These are phyloP conservation scores for Seminavis robusta DNA, from an alignment of 108 stramenopile species.

Conservation along the genomic window DNA sequence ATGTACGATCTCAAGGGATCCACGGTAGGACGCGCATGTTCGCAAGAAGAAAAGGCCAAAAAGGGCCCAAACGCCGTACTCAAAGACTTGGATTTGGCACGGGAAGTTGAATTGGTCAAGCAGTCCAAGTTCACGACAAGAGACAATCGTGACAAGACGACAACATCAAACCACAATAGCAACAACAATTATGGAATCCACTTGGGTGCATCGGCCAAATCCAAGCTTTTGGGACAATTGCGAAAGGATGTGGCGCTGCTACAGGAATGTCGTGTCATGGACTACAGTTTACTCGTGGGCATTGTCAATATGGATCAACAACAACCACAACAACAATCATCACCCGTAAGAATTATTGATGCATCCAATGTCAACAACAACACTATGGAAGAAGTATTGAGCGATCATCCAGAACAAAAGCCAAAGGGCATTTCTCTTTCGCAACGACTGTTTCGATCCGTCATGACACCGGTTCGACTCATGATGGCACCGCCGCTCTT, in stretches of 20 bases:
- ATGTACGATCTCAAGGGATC: conserved; percentile 88
- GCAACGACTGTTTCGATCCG: neutral
- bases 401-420: neutral
- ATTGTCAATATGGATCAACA: conserved; percentile 49
- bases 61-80: conserved; percentile 72
- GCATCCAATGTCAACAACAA: neutral
- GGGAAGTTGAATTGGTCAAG: conserved; percentile 49
- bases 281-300: conserved; percentile 86
- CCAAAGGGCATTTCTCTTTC: neutral
- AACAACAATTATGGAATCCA: conserved; percentile 64
- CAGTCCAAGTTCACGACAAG: neutral
- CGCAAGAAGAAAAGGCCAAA: conserved; percentile 48
- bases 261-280: conserved; percentile 69
- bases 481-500: conserved; percentile 27
- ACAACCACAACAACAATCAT: neutral
- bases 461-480: conserved; percentile 27
- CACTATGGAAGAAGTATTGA: neutral
- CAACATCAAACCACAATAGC: neutral
- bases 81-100: conserved; percentile 76
- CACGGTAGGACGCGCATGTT: conserved; percentile 81
- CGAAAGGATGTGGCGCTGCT: conserved; percentile 75
- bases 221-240: conserved; percentile 72
- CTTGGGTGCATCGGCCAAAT: conserved; percentile 58
- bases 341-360: neutral
- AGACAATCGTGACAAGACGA: neutral